Base-by-base conservation (phyloP, 805 yeast genomes). In the Wickerhamiella bombiphila region DNA sequence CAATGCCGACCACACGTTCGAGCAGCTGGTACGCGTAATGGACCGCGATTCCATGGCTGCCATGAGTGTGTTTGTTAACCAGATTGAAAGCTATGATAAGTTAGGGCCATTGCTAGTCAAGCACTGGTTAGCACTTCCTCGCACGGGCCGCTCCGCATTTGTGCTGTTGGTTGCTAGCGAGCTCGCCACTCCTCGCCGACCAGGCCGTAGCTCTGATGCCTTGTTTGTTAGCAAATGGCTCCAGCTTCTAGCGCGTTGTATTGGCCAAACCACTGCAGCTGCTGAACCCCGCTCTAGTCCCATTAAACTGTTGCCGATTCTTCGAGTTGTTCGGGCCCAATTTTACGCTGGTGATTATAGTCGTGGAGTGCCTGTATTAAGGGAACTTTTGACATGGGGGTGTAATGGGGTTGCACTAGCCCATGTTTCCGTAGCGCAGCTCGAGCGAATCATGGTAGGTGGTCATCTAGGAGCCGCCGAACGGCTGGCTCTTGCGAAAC, bases 31-130 rank as follows among this genome's bases (percentile, higher is more conserved):
- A 8, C 14, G 18, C 14, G 18, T 30, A 7, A 17, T 30, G 21
- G 22, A 30, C 11, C 33, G 33, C 22, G 33, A 30, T 29, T 44
- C 50, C 8, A 26, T 46, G 35, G 45, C 50, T 2, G 35, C 46
- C 14, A 26, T 45, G 18, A 29, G 29, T 3, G 49, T 41, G 2
- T 39, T 46, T 16, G 36, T 46, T 11, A 39, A 38, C 29, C 50
- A 46, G 33, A 47, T 45, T 5, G 50, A 46, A 18, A 46, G 41
- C 36, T 46, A 46, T 22, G 47, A 45, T 25, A 46, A 30, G 22
- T 5, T 30, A n/a, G 33, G 18, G 9, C 5, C 33, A 8, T 22
- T 30, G 33, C 13, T 30, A 16, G 18, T 16, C 11, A 16, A 9
- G 6, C 6, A 30, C 21, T 24, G 26, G 26, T 13, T 9, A 9